These are phyloP conservation scores for Paecilomyces variotii DNA, from an alignment of 2,329 filamentous ascomycete species.

Conservation along the genomic window DNA sequence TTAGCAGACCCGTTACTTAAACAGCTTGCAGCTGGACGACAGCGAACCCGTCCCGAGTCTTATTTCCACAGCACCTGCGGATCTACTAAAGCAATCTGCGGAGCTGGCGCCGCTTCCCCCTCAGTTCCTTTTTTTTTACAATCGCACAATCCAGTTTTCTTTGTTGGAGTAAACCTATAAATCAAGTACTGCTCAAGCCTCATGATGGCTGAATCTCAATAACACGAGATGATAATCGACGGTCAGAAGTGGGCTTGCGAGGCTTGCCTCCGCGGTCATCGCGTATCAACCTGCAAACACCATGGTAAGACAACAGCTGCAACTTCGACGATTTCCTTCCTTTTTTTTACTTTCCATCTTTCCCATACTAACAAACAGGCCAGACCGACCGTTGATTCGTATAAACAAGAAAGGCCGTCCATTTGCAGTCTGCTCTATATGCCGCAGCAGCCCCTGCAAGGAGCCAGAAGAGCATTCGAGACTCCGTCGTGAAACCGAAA, in stretches of 20 bases:
- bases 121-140: neutral
- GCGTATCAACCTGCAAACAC: neutral
- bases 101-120: neutral
- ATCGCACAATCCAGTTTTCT: neutral
- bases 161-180: neutral
- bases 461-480: slow-evolving; percentile 84
- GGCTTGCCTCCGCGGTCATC: slow-evolving; percentile 1
- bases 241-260: slow-evolving; percentile 1
- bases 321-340: neutral
- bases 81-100: neutral
- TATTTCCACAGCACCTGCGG: neutral
- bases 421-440: slow-evolving; percentile 91
- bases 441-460: slow-evolving; percentile 76
- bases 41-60: neutral
- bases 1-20: neutral
- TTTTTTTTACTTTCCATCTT: neutral
- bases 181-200: neutral
- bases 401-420: slow-evolving; percentile 97
- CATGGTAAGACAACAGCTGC: neutral
- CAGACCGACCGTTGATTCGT: slow-evolving; percentile 83
- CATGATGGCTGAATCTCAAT: neutral
- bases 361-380: neutral
- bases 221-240: slow-evolving; percentile 1
- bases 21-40: neutral
- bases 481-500: slow-evolving; percentile 26